phyloP scores from a whole-genome alignment of 192 early-diverging fungal genomes.

The Endogone sp. region DNA sequence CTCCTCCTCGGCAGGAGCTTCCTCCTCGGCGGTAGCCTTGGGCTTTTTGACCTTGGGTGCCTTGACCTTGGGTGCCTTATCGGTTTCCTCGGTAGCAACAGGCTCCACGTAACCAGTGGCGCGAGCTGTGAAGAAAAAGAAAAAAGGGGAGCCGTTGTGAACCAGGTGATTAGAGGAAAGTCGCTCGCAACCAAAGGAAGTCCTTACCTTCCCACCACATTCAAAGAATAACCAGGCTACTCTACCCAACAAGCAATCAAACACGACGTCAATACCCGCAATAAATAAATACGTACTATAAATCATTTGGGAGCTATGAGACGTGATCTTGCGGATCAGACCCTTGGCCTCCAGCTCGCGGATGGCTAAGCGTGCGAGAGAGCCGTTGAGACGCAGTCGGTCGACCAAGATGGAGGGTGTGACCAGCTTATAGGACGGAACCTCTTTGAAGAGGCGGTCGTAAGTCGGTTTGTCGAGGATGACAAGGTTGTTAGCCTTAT shows the following conservation, averaged over 20 bases:
- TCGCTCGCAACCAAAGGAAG: neutral
- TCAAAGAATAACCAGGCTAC: too few species aligned
- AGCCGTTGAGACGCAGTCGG: conserved; percentile 97
- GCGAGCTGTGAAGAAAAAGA: neutral
- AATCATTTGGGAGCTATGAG: conserved; percentile 90
- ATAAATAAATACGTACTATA: conserved; percentile 45
- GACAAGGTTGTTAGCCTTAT: conserved; percentile 99
- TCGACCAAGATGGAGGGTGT: conserved; percentile 98
- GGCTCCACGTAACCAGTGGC: neutral
- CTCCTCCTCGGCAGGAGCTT: neutral
- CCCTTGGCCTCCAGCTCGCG: conserved; percentile 90
- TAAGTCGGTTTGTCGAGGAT: conserved; percentile 96
- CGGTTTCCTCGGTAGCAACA: neutral
- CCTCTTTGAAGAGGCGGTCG: conserved; percentile 99
- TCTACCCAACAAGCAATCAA: too few species aligned
- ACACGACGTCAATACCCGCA: neutral
- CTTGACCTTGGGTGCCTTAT: neutral
- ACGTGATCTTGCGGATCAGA: conserved; percentile 86
- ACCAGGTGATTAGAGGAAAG: neutral
- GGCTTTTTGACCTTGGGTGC: neutral
- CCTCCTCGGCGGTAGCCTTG: neutral
- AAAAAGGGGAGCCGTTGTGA: neutral
- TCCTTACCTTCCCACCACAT: too few species aligned
- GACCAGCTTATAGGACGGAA: conserved; percentile 99
- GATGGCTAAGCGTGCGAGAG: conserved; percentile 93